These are phyloP conservation scores for Pilasporangium apinafurcum DNA, from an alignment of 352 stramenopile species.

Conservation along the genomic window DNA sequence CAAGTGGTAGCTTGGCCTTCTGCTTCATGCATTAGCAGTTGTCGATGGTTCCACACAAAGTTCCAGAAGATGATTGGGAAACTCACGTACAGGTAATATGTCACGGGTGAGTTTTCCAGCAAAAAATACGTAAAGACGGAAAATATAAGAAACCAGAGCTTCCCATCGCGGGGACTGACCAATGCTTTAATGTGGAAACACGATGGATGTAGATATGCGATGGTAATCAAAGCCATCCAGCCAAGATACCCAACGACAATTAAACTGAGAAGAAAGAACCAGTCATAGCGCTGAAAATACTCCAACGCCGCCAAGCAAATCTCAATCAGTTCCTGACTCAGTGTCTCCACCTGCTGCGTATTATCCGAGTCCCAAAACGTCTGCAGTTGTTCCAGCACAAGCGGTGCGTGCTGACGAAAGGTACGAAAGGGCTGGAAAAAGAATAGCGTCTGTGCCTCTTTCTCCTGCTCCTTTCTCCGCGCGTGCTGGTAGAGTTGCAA, in stretches of 20 bases:
- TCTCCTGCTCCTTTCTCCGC: slow-evolving; percentile 57
- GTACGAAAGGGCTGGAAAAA: slow-evolving; percentile 47
- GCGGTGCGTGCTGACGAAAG: slow-evolving; percentile 35
- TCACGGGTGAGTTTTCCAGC: slow-evolving; percentile 58
- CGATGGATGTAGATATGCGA: slow-evolving; percentile 47
- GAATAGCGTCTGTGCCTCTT: slow-evolving; percentile 47
- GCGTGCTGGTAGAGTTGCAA: slow-evolving; percentile 65
- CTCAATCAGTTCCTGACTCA: slow-evolving; percentile 63
- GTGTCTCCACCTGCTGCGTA: slow-evolving; percentile 26
- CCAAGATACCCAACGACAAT: slow-evolving; percentile 73
- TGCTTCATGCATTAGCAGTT: slow-evolving; percentile 9
- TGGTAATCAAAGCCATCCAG: slow-evolving; percentile 59
- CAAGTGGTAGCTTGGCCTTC: no score
- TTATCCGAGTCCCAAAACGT: slow-evolving; percentile 7
- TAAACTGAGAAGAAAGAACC: slow-evolving; percentile 69
- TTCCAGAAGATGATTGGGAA: slow-evolving; percentile 69
- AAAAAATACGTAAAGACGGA: slow-evolving; percentile 25
- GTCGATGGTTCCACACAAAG: slow-evolving; percentile 38
- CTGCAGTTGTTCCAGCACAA: slow-evolving; percentile 18
- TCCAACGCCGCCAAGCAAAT: slow-evolving; percentile 67
- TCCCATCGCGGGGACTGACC: background rate
- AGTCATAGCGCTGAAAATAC: slow-evolving; percentile 84
- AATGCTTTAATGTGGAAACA: slow-evolving; percentile 22
- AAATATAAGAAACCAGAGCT: slow-evolving; percentile 26
- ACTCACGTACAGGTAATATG: slow-evolving; percentile 71